These are phyloP conservation scores for Thuidium tamariscinum DNA, from an alignment of 225 moss, liverwort and hornwort genomes.

Conservation along the genomic window DNA sequence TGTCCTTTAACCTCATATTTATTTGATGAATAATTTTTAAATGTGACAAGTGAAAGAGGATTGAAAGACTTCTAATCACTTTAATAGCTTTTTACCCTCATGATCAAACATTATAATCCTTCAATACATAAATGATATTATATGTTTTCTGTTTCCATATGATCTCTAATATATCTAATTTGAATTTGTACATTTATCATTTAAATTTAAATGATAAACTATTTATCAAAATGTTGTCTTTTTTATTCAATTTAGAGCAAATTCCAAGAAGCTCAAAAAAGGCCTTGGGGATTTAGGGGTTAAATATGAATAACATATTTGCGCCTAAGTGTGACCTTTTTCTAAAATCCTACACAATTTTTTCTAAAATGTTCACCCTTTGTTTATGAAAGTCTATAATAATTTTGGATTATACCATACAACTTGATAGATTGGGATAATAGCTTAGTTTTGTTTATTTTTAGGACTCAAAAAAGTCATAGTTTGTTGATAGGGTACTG, in stretches of 20 bases:
- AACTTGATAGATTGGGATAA: rapidly evolving
- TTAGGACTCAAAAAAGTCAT: background rate
- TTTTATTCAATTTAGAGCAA: background rate
- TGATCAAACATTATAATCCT: background rate
- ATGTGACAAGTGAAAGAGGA: background rate
- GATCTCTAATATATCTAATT: background rate
- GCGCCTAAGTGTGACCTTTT: background rate
- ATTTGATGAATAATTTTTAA: background rate
- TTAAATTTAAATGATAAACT: background rate
- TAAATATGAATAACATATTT: background rate
- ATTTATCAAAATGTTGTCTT: background rate
- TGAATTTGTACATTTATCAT: background rate
- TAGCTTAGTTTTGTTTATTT: background rate
- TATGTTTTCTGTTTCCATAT: background rate
- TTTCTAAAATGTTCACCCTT: background rate
- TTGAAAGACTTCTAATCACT: background rate
- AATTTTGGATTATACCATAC: background rate
- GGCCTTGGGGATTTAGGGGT: background rate
- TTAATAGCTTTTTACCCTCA: rapidly evolving
- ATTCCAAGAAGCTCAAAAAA: background rate
- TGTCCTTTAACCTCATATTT: background rate
- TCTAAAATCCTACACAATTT: background rate
- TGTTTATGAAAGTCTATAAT: rapidly evolving
- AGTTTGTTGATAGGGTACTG: background rate
- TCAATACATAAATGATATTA: no score